Base-by-base conservation (phyloP, 495 filamentous ascomycete species). In the Penicillium subrubescens region DNA sequence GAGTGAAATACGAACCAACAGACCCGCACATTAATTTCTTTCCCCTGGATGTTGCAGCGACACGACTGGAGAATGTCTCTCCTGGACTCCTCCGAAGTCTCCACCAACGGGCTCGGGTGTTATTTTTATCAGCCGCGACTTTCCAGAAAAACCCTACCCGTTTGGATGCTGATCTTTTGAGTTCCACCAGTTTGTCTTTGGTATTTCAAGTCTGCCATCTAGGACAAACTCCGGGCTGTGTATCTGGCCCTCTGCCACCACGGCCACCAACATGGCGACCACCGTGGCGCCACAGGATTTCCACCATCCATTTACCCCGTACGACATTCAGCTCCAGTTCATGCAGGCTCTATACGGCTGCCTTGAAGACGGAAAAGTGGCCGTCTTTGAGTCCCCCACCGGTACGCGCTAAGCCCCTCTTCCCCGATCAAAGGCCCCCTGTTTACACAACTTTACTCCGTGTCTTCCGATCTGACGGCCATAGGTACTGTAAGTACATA, bases 381-480 rank as follows among this genome's bases (percentile, higher is more conserved):
- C 92, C 19, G 93, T 99, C 60, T 89, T 99, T 53, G 95, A 99
- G 74, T 96, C 92, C 60, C 95, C 95, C 50, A 98, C 95, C 62
- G 95, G 88, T 80, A 81, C 59, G 31, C 46, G 34, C 35, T 54
- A 46, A 23, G 34, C n/a, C 34, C 33, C 48, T 41, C 59, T 60
- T 54, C n/a, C 34, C 31, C 19, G 51, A 54, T 12, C 51, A 48
- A 48, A 14, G 35, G n/a, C 52, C 29, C 59, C 35, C n/a, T 53
- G 21, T 41, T 59, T 27, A 27, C 25, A 27, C 25, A 27, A 1
- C 25, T 27, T 27, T 21, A 48, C n/a, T 63, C 62, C 55, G 56
- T 44, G 52, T 21, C 41, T n/a, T 64, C 62, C 58, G 59, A 62
- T 72, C 50, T 66, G 60, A 67, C 57, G 25, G 62, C 35, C 52